Conservation (phyloP, 345 rosid species). For the Zanthoxylum bungeanum region DNA sequence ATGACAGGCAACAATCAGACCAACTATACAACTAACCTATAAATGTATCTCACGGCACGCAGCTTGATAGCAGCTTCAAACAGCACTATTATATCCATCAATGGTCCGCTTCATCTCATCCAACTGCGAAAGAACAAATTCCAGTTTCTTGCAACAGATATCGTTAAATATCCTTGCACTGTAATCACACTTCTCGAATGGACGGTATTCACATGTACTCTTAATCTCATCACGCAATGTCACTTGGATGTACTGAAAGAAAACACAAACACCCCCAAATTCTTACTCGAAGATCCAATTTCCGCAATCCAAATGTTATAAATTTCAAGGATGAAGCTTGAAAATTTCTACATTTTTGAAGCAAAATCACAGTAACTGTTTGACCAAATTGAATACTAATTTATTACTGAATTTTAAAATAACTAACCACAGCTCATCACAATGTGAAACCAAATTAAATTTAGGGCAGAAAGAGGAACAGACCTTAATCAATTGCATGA, state of each 20-base stretch:
- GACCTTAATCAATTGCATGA: constrained; percentile 93
- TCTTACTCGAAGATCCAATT: background rate
- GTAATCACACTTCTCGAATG: constrained; percentile 94
- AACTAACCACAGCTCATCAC: background rate
- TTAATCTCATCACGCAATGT: constrained; percentile 90
- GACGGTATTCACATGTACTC: constrained; percentile 93
- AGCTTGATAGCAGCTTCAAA: constrained; percentile 8
- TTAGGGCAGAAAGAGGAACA: background rate
- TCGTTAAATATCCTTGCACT: constrained; percentile 69
- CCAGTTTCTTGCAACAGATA: constrained; percentile 73
- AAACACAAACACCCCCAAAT: background rate
- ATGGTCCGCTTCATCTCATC: constrained; percentile 46
- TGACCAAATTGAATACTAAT: background rate
- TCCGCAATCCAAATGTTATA: background rate
- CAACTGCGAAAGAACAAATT: constrained; percentile 56
- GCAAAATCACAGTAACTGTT: background rate
- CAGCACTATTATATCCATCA: constrained; percentile 39
- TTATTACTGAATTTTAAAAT: background rate
- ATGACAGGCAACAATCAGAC: background rate
- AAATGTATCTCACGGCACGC: no score
- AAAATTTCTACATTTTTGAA: background rate
- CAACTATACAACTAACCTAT: background rate
- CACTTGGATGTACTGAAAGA: constrained; percentile 75
- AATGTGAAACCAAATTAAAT: background rate
- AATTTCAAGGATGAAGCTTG: background rate